Evolutionary conservation across 371 early-diverging fungal genomes (phyloP), one percentile per base, ranked within the genome.

Genomic region (Actinomucor elegans): DNA sequence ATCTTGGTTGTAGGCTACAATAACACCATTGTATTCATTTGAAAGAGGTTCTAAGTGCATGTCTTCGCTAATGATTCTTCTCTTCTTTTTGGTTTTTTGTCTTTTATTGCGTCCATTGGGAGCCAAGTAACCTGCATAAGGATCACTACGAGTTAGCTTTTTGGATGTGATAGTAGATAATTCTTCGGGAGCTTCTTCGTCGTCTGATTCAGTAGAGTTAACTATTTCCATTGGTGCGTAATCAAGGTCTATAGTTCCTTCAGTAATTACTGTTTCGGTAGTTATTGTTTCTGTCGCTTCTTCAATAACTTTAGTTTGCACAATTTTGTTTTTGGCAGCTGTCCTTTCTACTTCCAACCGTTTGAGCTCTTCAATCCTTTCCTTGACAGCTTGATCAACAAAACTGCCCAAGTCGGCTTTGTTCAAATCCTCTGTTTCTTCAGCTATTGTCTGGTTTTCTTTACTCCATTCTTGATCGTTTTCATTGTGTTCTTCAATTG

Each of bases 1-100:
- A 3, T 66, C 47, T 23, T 59, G 20, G 5, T 51, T 60, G 44
- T 75, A 75, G 1, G 44, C 53, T 1, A 73, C 70, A 29, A 59
- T 29, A 10, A 60, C 66, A 20, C 53, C 69, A 49, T 75, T 54
- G 23, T 59, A 59, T 33, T 32, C 47, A 15, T n/a, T n/a, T n/a
- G n/a, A n/a, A n/a, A n/a, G n/a, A n/a, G n/a, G n/a, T n/a, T n/a
- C n/a, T n/a, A n/a, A n/a, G 3, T 11, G 33, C 20, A 28, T 14
- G 44, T 33, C n/a, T 26, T 28, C 35, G 24, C 14, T 40, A 10
- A 38, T 18, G 5, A 44, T 21, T 15, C 40, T 40, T 7, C 32
- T 43, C 34, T 29, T 50, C 47, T 28, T 52, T 34, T 38, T 51
- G 9, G 41, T 43, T 38, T 26, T 26, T 29, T 41, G 9, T 44